Evolutionary conservation across 2,329 filamentous ascomycete genomes (phyloP).

Genomic region (Ascocoryne sarcoides): DNA sequence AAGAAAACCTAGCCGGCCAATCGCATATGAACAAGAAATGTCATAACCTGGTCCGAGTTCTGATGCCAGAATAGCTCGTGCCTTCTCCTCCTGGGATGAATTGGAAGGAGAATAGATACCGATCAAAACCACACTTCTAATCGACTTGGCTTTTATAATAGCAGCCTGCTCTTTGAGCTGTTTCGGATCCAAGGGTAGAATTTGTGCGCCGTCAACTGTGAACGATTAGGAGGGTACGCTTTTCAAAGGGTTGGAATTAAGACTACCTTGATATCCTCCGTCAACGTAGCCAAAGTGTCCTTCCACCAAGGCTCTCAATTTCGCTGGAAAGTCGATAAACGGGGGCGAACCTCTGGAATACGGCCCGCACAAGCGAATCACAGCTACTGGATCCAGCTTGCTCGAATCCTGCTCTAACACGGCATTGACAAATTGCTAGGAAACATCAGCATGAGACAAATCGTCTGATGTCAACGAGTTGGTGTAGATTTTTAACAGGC

Average conservation of each 20-base stretch:
- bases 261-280: constrained; percentile 28
- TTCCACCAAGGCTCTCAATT: constrained; percentile 36
- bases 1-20: constrained; percentile 39
- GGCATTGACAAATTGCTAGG: constrained; percentile 42
- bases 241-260: background rate
- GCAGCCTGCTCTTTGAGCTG: constrained; percentile 25
- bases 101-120: constrained; percentile 53
- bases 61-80: constrained; percentile 35
- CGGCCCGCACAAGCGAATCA: constrained; percentile 40
- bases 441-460: too few species aligned
- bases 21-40: constrained; percentile 41
- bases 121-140: constrained; percentile 41
- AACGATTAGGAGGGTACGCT: constrained; percentile 3
- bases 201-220: constrained; percentile 22
- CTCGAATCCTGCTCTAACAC: constrained; percentile 41
- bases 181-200: constrained; percentile 14
- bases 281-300: constrained; percentile 41
- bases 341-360: constrained; percentile 41
- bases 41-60: constrained; percentile 35
- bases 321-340: constrained; percentile 39
- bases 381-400: constrained; percentile 41
- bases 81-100: constrained; percentile 42
- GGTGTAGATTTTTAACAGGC: too few species aligned
- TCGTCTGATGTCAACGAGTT: too few species aligned
- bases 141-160: constrained; percentile 27